These are phyloP conservation scores for Trichosporon ovoides DNA, from an alignment of 1,284 basidiomycete species.

Conservation along the genomic window DNA sequence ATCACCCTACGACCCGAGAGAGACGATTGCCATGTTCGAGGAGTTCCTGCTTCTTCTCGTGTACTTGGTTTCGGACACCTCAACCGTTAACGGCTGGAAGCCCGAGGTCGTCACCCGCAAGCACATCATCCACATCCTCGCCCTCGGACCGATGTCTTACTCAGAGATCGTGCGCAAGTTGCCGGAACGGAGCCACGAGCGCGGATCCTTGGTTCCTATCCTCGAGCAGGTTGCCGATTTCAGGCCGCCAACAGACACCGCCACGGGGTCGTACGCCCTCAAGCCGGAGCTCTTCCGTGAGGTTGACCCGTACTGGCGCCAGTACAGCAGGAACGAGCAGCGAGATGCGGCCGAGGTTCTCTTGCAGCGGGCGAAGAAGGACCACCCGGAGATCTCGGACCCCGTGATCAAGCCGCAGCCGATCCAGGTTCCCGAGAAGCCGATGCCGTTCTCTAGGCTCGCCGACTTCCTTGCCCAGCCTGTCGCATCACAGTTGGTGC, in stretches of 20 bases:
- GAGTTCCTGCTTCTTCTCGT: slow-evolving; percentile 86
- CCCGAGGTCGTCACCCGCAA: slow-evolving; percentile 65
- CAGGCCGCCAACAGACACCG: slow-evolving; percentile 63
- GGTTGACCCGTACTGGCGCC: slow-evolving; percentile 93
- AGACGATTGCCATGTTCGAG: slow-evolving; percentile 76
- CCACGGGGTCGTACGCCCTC: slow-evolving; percentile 81
- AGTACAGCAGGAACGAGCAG: slow-evolving; percentile 90
- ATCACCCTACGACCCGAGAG: slow-evolving; percentile 32
- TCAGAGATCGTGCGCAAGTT: slow-evolving; percentile 89
- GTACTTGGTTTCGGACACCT: slow-evolving; percentile 77
- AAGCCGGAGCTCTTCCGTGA: slow-evolving; percentile 77
- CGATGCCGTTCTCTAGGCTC: slow-evolving; percentile 32
- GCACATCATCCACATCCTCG: slow-evolving; percentile 86
- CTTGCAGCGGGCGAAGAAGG: slow-evolving; percentile 62
- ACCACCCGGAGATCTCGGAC: slow-evolving; percentile 51
- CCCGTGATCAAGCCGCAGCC: slow-evolving; percentile 72
- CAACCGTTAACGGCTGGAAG: slow-evolving; percentile 66
- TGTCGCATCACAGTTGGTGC: slow-evolving; percentile 33
- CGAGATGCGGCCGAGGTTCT: slow-evolving; percentile 87
- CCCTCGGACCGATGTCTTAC: slow-evolving; percentile 80
- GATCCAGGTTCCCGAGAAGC: slow-evolving; percentile 54
- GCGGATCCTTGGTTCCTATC: slow-evolving; percentile 75
- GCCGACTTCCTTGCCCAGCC: slow-evolving; percentile 33
- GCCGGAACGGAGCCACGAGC: slow-evolving; percentile 82
- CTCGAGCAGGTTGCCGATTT: slow-evolving; percentile 76